Percentiles rank a stretch among this genome's conserved stretches.
phyloP scores from a whole-genome alignment of 129 eudicot genomes.

The Gnaphalium uliginosum region DNA sequence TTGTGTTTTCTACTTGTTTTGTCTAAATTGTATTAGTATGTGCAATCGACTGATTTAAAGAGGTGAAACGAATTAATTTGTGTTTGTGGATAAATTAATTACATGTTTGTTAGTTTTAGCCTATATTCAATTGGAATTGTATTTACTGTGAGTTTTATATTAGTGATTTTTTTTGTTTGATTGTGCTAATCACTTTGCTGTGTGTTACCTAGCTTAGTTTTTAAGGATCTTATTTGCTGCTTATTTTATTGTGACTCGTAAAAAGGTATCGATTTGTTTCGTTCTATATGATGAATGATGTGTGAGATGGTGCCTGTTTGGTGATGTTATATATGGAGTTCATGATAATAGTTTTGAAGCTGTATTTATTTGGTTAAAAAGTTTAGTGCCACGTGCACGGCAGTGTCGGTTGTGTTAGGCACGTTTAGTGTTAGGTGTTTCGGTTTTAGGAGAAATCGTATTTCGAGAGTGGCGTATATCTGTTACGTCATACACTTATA shows the following conservation, averaged over 20 bases:
- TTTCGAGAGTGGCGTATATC: neutral
- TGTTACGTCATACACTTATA: constrained; percentile 1
- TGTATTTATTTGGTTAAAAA: constrained; percentile 19
- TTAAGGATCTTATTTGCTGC: neutral
- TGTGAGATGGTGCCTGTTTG: neutral
- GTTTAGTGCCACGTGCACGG: constrained; percentile 2
- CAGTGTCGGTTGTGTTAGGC: neutral
- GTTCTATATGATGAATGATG: neutral
- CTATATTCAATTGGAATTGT: neutral
- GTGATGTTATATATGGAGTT: constrained; percentile 13
- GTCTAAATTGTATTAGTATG: neutral
- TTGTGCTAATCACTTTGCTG: neutral
- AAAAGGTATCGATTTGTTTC: constrained; percentile 1
- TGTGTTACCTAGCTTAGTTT: neutral
- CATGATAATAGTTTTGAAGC: constrained; percentile 1
- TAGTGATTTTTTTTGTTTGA: neutral
- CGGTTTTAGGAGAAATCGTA: neutral
- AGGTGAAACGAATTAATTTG: neutral
- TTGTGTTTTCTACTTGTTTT: neutral
- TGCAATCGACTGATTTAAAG: neutral
- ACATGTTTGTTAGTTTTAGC: neutral
- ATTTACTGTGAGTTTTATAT: neutral
- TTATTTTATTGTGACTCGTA: neutral
- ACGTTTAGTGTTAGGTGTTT: neutral
- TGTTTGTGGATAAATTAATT: neutral